phyloP scores from a whole-genome alignment of 164 flowering plant genomes.

The Magnolia sinica region DNA sequence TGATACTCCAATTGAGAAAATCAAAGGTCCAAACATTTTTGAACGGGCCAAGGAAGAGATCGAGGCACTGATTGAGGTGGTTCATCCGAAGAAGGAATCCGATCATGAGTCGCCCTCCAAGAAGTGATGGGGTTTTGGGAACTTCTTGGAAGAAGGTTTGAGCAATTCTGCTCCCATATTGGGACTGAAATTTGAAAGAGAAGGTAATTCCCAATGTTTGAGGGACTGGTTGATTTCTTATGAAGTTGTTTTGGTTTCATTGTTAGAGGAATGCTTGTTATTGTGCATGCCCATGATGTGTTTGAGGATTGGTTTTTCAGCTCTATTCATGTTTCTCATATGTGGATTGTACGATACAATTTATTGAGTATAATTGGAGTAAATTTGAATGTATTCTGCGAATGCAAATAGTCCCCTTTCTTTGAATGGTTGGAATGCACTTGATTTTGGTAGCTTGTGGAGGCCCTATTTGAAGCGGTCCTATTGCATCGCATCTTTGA shows the following conservation, averaged over 20 bases:
- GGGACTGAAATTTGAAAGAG: background rate
- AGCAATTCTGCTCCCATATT: conserved; percentile 24
- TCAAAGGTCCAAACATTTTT: conserved; percentile 63
- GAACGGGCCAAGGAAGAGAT: conserved; percentile 69
- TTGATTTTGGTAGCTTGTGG: too few species aligned
- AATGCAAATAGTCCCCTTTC: too few species aligned
- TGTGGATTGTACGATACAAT: too few species aligned
- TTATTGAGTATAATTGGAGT: too few species aligned
- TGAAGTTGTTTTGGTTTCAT: background rate
- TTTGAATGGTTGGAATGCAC: too few species aligned
- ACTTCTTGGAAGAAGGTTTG: conserved; percentile 26
- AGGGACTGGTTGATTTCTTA: background rate
- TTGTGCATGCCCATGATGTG: background rate
- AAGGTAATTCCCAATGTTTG: background rate
- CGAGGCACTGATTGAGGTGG: conserved; percentile 53
- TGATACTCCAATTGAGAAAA: conserved; percentile 49
- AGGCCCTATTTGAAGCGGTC: too few species aligned
- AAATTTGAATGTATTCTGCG: too few species aligned
- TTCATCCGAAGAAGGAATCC: conserved; percentile 53
- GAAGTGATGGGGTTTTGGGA: conserved; percentile 23
- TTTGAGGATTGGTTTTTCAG: background rate
- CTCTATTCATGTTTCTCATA: background rate
- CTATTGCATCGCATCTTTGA: too few species aligned
- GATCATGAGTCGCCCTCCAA: conserved; percentile 19
- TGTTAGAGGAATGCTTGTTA: background rate